Conservation (phyloP, 2,329 filamentous ascomycete genomes). For the Cercospora sesami region DNA sequence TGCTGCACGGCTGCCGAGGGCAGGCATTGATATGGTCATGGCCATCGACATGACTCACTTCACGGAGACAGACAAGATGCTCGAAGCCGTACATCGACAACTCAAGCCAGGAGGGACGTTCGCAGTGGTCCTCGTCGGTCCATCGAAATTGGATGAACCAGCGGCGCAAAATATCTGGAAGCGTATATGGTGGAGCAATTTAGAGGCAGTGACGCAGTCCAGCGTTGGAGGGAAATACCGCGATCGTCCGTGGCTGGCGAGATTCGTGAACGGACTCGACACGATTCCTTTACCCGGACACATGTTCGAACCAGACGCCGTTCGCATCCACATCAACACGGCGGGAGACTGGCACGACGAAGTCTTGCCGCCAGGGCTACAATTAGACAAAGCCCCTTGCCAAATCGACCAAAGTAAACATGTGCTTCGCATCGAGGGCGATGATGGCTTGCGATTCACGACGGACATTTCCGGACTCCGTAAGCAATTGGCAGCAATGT, state of each 20-base stretch:
- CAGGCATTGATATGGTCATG: slow-evolving; percentile 9
- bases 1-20: not conserved
- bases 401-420: not conserved
- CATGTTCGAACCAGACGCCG: not conserved
- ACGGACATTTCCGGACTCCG: not conserved
- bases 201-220: not conserved
- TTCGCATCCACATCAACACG: not conserved
- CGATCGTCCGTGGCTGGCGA: not conserved
- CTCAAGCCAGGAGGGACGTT: slow-evolving; percentile 28
- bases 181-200: not conserved
- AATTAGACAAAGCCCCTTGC: not conserved
- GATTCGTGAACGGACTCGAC: not conserved
- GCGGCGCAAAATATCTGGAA: slow-evolving; percentile 7
- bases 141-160: not conserved
- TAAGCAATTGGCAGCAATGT: not conserved
- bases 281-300: not conserved
- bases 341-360: not conserved
- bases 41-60: slow-evolving; percentile 15
- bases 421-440: not conserved
- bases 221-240: not conserved
- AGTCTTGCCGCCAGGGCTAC: not conserved
- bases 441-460: not conserved
- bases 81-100: slow-evolving; percentile 26
- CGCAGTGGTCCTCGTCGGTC: slow-evolving; percentile 3
- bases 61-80: slow-evolving; percentile 20